A percentile compares a stretch with the other conserved stretches of the same genome.
These are phyloP conservation scores for Cichorium intybus DNA, from an alignment of 140 eudicot genomes.

Conservation along the genomic window DNA sequence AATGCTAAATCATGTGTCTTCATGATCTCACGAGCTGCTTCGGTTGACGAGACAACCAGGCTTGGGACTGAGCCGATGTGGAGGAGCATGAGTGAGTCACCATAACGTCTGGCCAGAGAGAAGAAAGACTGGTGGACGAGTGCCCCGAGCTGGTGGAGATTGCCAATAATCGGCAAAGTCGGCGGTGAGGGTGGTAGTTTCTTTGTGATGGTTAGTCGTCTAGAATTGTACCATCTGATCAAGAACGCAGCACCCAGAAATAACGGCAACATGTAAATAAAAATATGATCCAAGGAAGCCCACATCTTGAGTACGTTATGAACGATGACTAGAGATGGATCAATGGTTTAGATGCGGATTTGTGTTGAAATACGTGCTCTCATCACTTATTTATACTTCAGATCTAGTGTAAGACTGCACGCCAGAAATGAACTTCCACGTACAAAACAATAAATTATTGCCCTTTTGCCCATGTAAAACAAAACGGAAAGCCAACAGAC, in stretches of 20 bases:
- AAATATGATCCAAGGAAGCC: not conserved
- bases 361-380: not conserved
- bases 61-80: slow-evolving; percentile 33
- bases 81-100: slow-evolving; percentile 34
- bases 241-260: not conserved
- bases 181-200: not conserved
- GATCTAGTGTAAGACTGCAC: not conserved
- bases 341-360: not conserved
- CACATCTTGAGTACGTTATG: not conserved
- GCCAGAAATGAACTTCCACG: not conserved
- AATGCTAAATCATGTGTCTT: slow-evolving; percentile 29
- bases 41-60: slow-evolving; percentile 32
- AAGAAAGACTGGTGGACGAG: slow-evolving; percentile 20
- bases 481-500: not conserved
- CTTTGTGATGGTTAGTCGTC: slow-evolving; percentile 23
- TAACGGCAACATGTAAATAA: not conserved
- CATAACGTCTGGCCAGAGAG: slow-evolving; percentile 20
- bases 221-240: slow-evolving; percentile 23
- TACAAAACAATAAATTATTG: not conserved
- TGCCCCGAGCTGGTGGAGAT: slow-evolving; percentile 35
- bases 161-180: slow-evolving; percentile 29
- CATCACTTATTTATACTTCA: not conserved
- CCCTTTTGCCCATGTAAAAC: not conserved
- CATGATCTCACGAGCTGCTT: slow-evolving; percentile 30
- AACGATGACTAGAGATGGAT: not conserved